Evolutionary conservation across 306 rosid genomes (phyloP), one percentile per base, ranked within the genome.

Genomic region (Astragalus glycyphyllos): DNA sequence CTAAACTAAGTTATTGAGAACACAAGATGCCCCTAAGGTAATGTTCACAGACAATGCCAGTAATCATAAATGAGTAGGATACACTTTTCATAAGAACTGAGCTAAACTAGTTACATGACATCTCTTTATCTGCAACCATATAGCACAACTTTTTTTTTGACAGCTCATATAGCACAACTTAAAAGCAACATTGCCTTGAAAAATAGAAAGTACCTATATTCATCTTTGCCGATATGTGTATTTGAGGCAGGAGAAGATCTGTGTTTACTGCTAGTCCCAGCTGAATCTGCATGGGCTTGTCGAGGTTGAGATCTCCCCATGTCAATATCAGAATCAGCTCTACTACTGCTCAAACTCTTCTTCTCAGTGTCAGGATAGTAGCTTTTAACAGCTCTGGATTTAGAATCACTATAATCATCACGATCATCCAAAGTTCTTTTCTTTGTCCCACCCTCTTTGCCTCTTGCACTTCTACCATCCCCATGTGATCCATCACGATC

Each of bases 401-500:
- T 92, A 79, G 84, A 51, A 67, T 91, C 92, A 82, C 35, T 48
- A 66, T 74, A 73, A 73, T 89, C 99, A 77, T 89, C 96, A 37
- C 82, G 88, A 64, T 86, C 99, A 74, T 84, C 90, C 11, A 91
- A 87, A 48, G 91, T 81, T 82, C 92, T 85, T 86, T 84, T 95
- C 88, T 84, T 95, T 68, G 89, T 82, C 77, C 88, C 87, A 73
- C 88, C 58, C 72, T 90, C 96, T 76, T 80, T 88, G 79, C 80
- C 86, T 77, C 89, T 87, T 0, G 57, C 62, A 64, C 80, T 77
- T 61, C 89, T 89, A 13, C 86, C 92, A 74, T 91, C 96, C 62
- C 66, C 62, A 75, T 83, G 86, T n/a, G 86, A 90, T 13, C 96
- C 90, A 69, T 87, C 96, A 26, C 75, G 84, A 35, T 92, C 84